Evolutionary conservation across 768 basidiomycete genomes (phyloP).

Genomic region (Psilocybe subaeruginosa): DNA sequence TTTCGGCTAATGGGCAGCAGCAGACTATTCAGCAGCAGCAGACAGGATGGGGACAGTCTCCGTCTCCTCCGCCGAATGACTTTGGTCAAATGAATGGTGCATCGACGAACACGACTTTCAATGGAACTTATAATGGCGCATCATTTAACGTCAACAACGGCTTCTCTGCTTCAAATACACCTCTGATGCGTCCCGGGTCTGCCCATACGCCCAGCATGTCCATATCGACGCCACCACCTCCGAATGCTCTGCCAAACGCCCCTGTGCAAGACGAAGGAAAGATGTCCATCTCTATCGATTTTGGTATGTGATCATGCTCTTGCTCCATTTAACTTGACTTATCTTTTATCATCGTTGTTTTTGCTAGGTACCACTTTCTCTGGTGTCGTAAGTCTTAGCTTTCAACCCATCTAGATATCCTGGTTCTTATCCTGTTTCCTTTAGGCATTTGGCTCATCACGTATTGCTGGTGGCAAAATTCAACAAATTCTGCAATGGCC

Average conservation of each 20-base stretch:
- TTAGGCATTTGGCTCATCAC: slow-evolving; percentile 85
- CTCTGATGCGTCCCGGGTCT: slow-evolving; percentile 34
- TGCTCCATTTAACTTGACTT: neutral
- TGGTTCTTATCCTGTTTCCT: slow-evolving; percentile 6
- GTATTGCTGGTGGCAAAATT: slow-evolving; percentile 76
- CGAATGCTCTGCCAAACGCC: slow-evolving; percentile 21
- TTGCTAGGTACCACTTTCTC: slow-evolving; percentile 81
- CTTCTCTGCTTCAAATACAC: slow-evolving; percentile 27
- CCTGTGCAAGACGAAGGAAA: slow-evolving; percentile 65
- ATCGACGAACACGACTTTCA: slow-evolving; percentile 20
- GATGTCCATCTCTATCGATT: slow-evolving; percentile 82
- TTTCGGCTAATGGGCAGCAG: slow-evolving; percentile 27
- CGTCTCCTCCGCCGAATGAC: slow-evolving; percentile 42
- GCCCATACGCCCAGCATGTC: slow-evolving; percentile 29
- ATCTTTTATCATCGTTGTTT: slow-evolving; percentile 10
- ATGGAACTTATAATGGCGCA: slow-evolving; percentile 26
- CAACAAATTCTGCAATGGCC: slow-evolving; percentile 91
- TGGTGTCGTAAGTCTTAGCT: slow-evolving; percentile 67
- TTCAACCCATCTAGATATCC: neutral
- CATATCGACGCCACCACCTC: slow-evolving; percentile 25
- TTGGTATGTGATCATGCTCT: slow-evolving; percentile 47
- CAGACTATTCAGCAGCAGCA: slow-evolving; percentile 10
- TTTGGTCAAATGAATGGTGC: slow-evolving; percentile 27
- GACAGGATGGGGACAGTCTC: slow-evolving; percentile 35
- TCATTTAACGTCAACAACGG: slow-evolving; percentile 26